Conservation (phyloP, 371 early-diverging fungal species). For the Apophysomyces elegans region DNA sequence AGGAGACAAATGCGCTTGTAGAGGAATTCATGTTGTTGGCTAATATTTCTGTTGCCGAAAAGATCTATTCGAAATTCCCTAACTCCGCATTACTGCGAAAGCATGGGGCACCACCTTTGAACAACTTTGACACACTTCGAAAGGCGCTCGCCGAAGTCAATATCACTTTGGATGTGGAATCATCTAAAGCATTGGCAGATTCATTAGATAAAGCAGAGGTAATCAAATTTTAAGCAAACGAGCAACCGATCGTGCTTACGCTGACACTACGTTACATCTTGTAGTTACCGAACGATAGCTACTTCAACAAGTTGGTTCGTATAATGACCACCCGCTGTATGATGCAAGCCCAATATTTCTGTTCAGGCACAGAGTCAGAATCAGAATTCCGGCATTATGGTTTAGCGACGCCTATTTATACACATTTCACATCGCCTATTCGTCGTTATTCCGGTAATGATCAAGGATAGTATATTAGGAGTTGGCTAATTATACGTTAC, state of each 20-base stretch:
- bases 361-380: slow-evolving; percentile 76
- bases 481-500: slow-evolving; percentile 18
- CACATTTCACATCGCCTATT: slow-evolving; percentile 97
- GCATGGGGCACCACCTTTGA: slow-evolving; percentile 78
- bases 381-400: slow-evolving; percentile 90
- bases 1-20: slow-evolving; percentile 95
- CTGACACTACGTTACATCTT: background rate
- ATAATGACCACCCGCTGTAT: slow-evolving; percentile 94
- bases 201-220: slow-evolving; percentile 80
- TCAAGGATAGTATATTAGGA: background rate
- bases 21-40: slow-evolving; percentile 99
- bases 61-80: slow-evolving; percentile 89
- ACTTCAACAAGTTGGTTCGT: slow-evolving; percentile 88
- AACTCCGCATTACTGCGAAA: slow-evolving; percentile 92
- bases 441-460: slow-evolving; percentile 84
- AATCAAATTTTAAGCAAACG: slow-evolving; percentile 8
- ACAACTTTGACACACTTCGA: slow-evolving; percentile 78
- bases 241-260: background rate
- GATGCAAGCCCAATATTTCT: slow-evolving; percentile 94
- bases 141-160: slow-evolving; percentile 69
- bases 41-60: slow-evolving; percentile 96
- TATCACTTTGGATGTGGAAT: slow-evolving; percentile 43
- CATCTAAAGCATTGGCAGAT: slow-evolving; percentile 80
- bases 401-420: slow-evolving; percentile 85
- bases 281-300: slow-evolving; percentile 74